phyloP scores from a whole-genome alignment of 1,139 yeast genomes.

The Debaryomyces subglobosus region DNA sequence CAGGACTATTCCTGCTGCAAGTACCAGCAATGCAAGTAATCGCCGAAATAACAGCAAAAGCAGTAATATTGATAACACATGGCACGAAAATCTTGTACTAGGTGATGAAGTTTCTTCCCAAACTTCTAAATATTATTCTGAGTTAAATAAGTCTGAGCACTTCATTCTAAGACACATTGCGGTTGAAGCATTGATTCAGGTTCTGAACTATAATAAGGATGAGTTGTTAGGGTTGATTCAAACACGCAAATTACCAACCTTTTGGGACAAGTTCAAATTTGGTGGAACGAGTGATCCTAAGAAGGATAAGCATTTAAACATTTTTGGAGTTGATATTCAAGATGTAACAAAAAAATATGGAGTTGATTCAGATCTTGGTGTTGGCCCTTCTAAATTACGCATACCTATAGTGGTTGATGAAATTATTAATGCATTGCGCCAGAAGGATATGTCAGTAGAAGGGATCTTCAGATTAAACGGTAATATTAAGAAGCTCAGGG shows the following conservation, averaged over 20 bases:
- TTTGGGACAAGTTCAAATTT: constrained; percentile 74
- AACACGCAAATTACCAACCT: constrained; percentile 56
- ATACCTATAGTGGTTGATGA: constrained; percentile 91
- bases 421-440: constrained; percentile 77
- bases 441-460: constrained; percentile 94
- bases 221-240: constrained; percentile 61
- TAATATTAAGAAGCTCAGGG: constrained; percentile 80
- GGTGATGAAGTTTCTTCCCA: constrained; percentile 8
- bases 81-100: constrained; percentile 5
- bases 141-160: constrained; percentile 63
- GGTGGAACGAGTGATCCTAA: constrained; percentile 33
- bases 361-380: constrained; percentile 83
- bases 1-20: constrained; percentile 25
- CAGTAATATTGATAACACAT: constrained; percentile 8
- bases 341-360: constrained; percentile 77
- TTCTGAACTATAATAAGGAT: constrained; percentile 45
- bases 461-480: constrained; percentile 97
- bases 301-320: constrained; percentile 38
- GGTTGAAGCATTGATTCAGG: constrained; percentile 57
- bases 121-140: constrained; percentile 65
- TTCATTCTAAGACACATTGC: constrained; percentile 69
- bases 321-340: constrained; percentile 81
- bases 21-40: constrained; percentile 14
- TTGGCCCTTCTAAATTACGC: constrained; percentile 77
- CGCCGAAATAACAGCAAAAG: background rate